Percentiles rank a stretch among this genome's conserved stretches.
phyloP scores from a whole-genome alignment of 805 yeast genomes.

The Wickerhamomyces ciferrii region DNA sequence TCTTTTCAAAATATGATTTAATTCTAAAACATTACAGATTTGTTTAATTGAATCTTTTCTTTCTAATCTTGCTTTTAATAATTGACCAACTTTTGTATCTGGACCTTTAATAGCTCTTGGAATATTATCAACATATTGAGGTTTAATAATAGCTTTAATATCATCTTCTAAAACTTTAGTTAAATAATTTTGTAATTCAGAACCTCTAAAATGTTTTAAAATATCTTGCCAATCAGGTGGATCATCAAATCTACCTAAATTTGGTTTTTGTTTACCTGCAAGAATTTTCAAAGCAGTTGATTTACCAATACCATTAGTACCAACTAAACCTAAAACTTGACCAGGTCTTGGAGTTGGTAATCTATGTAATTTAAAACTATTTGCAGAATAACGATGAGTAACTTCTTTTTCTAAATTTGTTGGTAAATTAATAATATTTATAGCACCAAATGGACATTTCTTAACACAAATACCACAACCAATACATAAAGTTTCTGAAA shows the following conservation, averaged over 20 bases:
- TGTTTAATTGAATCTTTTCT: slow-evolving; percentile 60
- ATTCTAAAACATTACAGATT: slow-evolving; percentile 67
- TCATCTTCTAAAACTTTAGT: slow-evolving; percentile 91
- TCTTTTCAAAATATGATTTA: slow-evolving; percentile 72
- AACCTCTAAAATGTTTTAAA: slow-evolving; percentile 87
- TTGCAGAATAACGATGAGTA: slow-evolving; percentile 96
- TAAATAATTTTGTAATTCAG: slow-evolving; percentile 94
- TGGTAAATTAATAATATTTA: slow-evolving; percentile 91
- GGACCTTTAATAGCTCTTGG: slow-evolving; percentile 96
- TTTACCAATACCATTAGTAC: slow-evolving; percentile 99
- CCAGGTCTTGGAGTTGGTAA: slow-evolving; percentile 99
- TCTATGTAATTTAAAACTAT: slow-evolving; percentile 94
- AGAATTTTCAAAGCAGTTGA: slow-evolving; percentile 94
- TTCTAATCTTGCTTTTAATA: slow-evolving; percentile 72
- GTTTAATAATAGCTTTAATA: slow-evolving; percentile 95
- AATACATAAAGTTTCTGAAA: slow-evolving; percentile 90
- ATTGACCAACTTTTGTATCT: slow-evolving; percentile 77
- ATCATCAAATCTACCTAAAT: slow-evolving; percentile 86
- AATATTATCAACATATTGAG: slow-evolving; percentile 96
- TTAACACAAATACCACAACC: slow-evolving; percentile 99
- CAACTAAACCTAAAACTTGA: slow-evolving; percentile 95
- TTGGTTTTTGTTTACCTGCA: slow-evolving; percentile 97
- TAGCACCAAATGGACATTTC: slow-evolving; percentile 97
- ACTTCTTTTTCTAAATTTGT: slow-evolving; percentile 90
- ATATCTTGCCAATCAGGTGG: slow-evolving; percentile 99